Base-by-base conservation (phyloP, 1,139 yeast genomes). In the Yamadazyma taylorii region DNA sequence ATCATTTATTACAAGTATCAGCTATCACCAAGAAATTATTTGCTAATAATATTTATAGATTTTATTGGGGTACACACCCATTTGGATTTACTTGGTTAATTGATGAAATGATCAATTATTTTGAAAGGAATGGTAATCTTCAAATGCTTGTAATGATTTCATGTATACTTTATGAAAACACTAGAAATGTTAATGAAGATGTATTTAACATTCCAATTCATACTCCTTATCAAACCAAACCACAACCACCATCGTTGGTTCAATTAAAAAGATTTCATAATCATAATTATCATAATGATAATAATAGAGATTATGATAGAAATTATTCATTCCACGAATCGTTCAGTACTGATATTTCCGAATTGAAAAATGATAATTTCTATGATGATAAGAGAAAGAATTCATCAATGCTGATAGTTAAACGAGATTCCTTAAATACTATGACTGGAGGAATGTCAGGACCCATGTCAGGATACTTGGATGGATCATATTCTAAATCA, bases 111-210 rank as follows among this genome's bases (percentile, higher is more conserved):
- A 69, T 90, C 53, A 56, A 62, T 1, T 81, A 83, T 49, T 89
- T 83, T 52, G 94, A 84, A 50, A 60, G 52, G 29, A 58, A 68
- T 34, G 80, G 81, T 3, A 85, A 90, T 51, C 64, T 87, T 16
- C 97, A 90, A 56, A 88, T 90, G 96, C 66, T 92, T 15, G 96
- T 96, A 1, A 84, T 86, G 86, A 62, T 89, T 54, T 79, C 94
- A 2, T 87, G 96, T 60, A 73, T 88, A 3, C 51, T 77, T 40
- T 70, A 60, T 48, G 81, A 77, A 40, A 59, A 57, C 32, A 37
- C 56, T 17, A 44, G 39, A 11, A 36, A 35, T 12, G 45, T 52
- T 2, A 34, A 39, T 17, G 23, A 33, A n/a, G 56, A 48, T 12
- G 35, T 48, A 19, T 51, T 54, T 39, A 59, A 56, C 31, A 56